phyloP scores from a whole-genome alignment of 495 filamentous ascomycete genomes.

The Xanthoparmelia taractica region DNA sequence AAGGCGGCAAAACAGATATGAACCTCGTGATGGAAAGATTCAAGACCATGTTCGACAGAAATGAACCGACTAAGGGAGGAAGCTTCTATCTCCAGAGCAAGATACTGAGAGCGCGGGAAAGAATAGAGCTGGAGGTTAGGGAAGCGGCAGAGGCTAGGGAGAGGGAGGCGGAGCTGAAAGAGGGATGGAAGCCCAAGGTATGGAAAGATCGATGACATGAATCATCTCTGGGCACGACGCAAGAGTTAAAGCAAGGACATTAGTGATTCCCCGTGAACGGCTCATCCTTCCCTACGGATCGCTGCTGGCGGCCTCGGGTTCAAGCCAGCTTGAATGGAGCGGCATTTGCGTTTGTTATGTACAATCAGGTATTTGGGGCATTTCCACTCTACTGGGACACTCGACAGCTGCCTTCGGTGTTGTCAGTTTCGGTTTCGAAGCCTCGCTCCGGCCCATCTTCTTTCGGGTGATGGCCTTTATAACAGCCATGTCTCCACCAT shows the following conservation, averaged over 20 bases:
- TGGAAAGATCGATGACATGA: conserved; percentile 69
- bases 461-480: not conserved
- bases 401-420: not conserved
- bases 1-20: conserved; percentile 64
- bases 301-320: not conserved
- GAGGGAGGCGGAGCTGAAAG: conserved; percentile 60
- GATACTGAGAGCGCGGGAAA: conserved; percentile 78
- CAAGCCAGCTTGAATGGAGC: not conserved
- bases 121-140: conserved; percentile 74
- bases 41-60: conserved; percentile 88
- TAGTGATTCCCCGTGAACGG: conserved; percentile 3
- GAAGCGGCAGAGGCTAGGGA: conserved; percentile 42
- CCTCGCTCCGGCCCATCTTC: not conserved
- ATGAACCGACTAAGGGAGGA: conserved; percentile 90
- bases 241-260: conserved; percentile 7
- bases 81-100: conserved; percentile 99
- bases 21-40: conserved; percentile 76
- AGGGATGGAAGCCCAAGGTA: conserved; percentile 90
- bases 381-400: conserved; percentile 16
- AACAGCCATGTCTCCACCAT: not conserved
- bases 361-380: conserved; percentile 18
- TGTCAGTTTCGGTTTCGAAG: not conserved
- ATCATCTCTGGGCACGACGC: not conserved
- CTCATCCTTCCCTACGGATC: not conserved
- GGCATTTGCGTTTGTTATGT: conserved; percentile 4